These are phyloP conservation scores for Diutina ranongensis DNA, from an alignment of 1,139 yeast species.

Conservation along the genomic window DNA sequence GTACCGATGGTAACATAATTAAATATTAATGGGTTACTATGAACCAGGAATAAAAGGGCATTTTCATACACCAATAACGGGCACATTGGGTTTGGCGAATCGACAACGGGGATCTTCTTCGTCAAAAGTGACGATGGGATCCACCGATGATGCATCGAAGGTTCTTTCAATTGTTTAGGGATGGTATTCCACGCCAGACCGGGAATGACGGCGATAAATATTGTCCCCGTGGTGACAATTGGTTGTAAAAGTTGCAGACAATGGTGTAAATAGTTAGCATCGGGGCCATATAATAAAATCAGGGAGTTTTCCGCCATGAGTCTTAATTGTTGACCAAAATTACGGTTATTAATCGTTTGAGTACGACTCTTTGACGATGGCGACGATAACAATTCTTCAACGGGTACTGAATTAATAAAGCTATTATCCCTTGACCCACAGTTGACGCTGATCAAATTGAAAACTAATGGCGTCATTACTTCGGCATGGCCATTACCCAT, in stretches of 20 bases:
- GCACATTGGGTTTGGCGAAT: neutral
- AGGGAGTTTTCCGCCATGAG: neutral
- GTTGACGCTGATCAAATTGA: neutral
- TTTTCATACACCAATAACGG: constrained; percentile 1
- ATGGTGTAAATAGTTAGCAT: neutral
- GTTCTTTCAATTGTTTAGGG: neutral
- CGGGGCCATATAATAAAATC: neutral
- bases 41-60: constrained; percentile 1
- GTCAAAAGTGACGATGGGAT: neutral
- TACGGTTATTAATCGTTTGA: neutral
- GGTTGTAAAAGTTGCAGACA: neutral
- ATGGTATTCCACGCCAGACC: neutral
- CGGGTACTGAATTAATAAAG: neutral
- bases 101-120: neutral
- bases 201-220: neutral
- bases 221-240: neutral
- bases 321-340: neutral
- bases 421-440: neutral
- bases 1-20: neutral
- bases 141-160: neutral
- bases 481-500: neutral
- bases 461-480: neutral
- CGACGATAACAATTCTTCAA: neutral
- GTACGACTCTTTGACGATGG: neutral
- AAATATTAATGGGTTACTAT: neutral